Evolutionary conservation across 345 rosid species (phyloP), one percentile per base, ranked within the genome.

Genomic region (Pugionium cornutum): DNA sequence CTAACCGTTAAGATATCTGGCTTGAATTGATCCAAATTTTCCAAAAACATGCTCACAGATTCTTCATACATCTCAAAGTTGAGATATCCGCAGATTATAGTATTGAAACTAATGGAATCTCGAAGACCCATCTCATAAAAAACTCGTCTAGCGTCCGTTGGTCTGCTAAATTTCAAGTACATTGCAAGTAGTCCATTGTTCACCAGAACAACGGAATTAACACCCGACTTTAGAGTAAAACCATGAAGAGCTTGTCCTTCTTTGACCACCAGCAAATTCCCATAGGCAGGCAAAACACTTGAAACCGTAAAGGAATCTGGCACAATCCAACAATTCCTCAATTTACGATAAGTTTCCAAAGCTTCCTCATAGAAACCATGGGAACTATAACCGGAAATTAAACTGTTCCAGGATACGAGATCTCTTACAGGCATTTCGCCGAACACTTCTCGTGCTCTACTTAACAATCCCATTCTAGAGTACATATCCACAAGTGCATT

Each of bases 401-500:
- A 72, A 68, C 74, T 79, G 65, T 87, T 87, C 88, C 90, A 85
- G 1, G 95, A 83, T 4, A 87, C 88, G 11, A 69, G 32, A 71
- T 87, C 88, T 55, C 77, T 82, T 0, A 36, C 70, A 65, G 80
- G 70, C 83, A 82, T 87, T 80, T 72, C 80, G 36, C 79, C 87
- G 79, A 87, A 87, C 80, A 85, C 79, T n/a, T 76, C 32, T 25
- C 59, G 72, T 9, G 90, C 88, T 35, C 53, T 63, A 6, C 9
- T 66, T 65, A 87, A 42, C 50, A 75, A 72, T 35, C 84, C 80
- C 63, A 85, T 69, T 45, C 87, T 75, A 1, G 81, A 75, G 52
- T 76, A 87, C 90, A 87, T 87, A 66, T 81, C 84, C 2, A 87
- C 78, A 65, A 85, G 68, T 10, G 90, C 84, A 78, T 87, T 87